Conservation (phyloP, 345 rosid genomes). For the Salix caprea region DNA sequence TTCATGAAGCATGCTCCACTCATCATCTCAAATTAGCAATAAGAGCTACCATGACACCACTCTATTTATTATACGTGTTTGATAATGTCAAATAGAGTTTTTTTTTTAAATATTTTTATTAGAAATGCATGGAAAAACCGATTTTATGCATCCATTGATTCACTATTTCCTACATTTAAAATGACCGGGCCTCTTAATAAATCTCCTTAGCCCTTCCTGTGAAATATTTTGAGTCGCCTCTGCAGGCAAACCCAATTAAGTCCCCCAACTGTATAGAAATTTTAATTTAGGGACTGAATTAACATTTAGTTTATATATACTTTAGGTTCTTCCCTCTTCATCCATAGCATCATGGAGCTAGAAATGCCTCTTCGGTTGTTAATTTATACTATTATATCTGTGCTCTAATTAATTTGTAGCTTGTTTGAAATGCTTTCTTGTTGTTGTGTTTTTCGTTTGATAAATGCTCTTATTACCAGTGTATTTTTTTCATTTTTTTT, state of each 20-base stretch:
- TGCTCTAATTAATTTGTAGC: background rate
- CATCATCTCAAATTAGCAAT: too few species aligned
- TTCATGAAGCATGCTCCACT: too few species aligned
- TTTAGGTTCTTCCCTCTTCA: background rate
- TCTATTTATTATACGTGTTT: too few species aligned
- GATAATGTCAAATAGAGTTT: too few species aligned
- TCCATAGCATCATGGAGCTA: background rate
- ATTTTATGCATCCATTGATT: background rate
- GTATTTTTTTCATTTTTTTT: too few species aligned
- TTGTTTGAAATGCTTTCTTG: background rate
- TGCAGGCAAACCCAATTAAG: background rate
- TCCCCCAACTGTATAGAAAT: background rate
- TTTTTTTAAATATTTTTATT: too few species aligned
- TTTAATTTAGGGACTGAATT: background rate
- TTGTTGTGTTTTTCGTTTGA: background rate
- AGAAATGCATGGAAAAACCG: too few species aligned
- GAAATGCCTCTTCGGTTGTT: background rate
- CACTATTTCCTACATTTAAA: background rate
- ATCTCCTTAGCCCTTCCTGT: background rate
- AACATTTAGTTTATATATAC: too few species aligned
- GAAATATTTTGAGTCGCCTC: background rate
- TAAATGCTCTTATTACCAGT: background rate
- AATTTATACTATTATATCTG: too few species aligned
- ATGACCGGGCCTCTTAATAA: background rate
- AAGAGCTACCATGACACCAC: too few species aligned